These are phyloP conservation scores for Collybia sordida DNA, from an alignment of 768 basidiomycete genomes.

Conservation along the genomic window DNA sequence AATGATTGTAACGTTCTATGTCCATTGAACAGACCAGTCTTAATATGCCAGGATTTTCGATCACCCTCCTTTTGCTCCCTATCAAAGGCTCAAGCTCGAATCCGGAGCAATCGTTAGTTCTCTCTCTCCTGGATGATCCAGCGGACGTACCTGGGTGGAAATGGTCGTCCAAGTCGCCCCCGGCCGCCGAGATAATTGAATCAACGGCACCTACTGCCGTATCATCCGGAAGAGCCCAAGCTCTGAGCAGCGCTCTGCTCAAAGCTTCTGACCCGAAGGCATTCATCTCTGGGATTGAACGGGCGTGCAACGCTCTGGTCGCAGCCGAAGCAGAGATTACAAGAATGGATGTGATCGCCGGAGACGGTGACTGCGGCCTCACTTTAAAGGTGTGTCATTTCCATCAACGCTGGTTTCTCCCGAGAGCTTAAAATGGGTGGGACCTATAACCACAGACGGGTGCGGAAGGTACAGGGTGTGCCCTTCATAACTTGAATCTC, in stretches of 20 bases:
- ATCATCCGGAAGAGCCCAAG: background rate
- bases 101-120: constrained; percentile 41
- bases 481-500: background rate
- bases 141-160: constrained; percentile 82
- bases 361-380: constrained; percentile 75
- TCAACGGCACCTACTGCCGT: background rate
- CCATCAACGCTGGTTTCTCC: background rate
- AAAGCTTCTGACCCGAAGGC: constrained; percentile 37
- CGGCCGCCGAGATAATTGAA: constrained; percentile 21
- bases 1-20: background rate
- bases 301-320: constrained; percentile 67
- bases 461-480: constrained; percentile 52
- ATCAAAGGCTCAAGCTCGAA: constrained; percentile 33
- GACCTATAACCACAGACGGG: constrained; percentile 52
- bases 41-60: constrained; percentile 91
- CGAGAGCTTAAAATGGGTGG: background rate
- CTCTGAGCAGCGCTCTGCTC: constrained; percentile 6
- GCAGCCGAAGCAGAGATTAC: constrained; percentile 89
- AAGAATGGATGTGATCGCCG: constrained; percentile 85
- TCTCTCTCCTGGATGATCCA: constrained; percentile 70
- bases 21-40: constrained; percentile 64
- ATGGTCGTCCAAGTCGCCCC: constrained; percentile 57
- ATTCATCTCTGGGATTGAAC: constrained; percentile 56
- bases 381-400: constrained; percentile 41
- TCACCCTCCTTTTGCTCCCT: constrained; percentile 80